Evolutionary conservation across 768 basidiomycete genomes (phyloP), one percentile per base, ranked within the genome.

Genomic region (Boletus rubescentipes): DNA sequence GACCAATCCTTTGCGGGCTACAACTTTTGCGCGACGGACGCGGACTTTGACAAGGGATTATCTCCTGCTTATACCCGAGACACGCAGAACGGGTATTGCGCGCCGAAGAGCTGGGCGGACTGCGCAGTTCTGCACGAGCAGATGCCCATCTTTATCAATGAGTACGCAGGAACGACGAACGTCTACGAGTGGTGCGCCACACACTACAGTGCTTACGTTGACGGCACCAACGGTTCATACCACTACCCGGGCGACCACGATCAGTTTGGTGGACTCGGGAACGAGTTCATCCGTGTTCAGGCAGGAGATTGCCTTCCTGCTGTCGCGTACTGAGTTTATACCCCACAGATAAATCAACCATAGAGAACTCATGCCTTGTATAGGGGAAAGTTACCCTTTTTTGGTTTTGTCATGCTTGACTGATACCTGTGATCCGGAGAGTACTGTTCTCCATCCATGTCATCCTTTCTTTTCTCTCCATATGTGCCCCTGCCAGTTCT

Each of bases 81-180:
- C 23, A 18, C 49, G 11, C 56, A 63, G 30, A 49, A 58, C 41
- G 44, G 57, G 39, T 72, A 70, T 49, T 56, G 54, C 36, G 47
- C 55, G 32, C 60, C 66, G 2, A 72, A 68, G 57, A 60, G 58
- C 45, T 70, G 69, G 69, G 45, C 64, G 0, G 68, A 69, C 31
- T 64, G 60, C 18, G 36, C 54, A 4, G 26, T 42, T 12, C 29
- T 62, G 39, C 54, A 52, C 11, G 57, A 57, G 32, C 60, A 63
- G 29, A 60, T 64, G 46, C 69, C 69, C 9, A 57, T 67, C 32
- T 71, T 69, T 21, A 57, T 69, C 52, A 70, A 69, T 23, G 61
- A 69, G 31, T 67, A 60, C 18, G 63, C 55, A 9, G 61, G 57
- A 0, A 2, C 45, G 1, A 29, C 57, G 29, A 35, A 49, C 41